A percentile compares a stretch with the other conserved stretches of the same genome.
Conservation (phyloP, 1,284 basidiomycete genomes). For the Cystobasidium pallidum region DNA sequence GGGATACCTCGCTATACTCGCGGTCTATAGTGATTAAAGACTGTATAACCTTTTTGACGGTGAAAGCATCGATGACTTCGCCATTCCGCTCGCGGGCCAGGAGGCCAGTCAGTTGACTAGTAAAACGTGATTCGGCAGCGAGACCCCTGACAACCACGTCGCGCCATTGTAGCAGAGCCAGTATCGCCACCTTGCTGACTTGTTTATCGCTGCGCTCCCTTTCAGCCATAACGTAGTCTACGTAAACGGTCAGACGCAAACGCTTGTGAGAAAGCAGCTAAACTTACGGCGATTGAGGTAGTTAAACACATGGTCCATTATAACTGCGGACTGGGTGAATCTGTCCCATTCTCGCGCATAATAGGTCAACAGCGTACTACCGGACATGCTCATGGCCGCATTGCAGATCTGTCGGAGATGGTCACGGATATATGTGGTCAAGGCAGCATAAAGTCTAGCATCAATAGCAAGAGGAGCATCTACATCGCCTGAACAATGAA, state of each 20-base stretch:
- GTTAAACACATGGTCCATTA: conserved; percentile 91
- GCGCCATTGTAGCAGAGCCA: conserved; percentile 95
- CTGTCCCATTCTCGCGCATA: conserved; percentile 94
- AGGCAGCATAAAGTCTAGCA: neutral
- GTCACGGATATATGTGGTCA: neutral
- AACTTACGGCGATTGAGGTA: conserved; percentile 80
- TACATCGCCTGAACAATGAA: neutral
- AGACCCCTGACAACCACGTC: conserved; percentile 85
- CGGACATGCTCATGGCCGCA: neutral
- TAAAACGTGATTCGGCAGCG: conserved; percentile 76
- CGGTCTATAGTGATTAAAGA: conserved; percentile 95
- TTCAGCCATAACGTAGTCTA: conserved; percentile 93
- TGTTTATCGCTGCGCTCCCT: conserved; percentile 95
- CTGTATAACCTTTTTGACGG: conserved; percentile 94
- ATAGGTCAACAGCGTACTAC: conserved; percentile 65
- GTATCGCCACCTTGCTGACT: conserved; percentile 94
- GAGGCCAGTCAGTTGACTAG: conserved; percentile 80
- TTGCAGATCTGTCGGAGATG: neutral
- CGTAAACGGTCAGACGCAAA: too few relatives aligned
- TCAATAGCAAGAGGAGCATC: neutral
- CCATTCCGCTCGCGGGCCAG: conserved; percentile 94
- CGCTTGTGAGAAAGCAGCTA: too few relatives aligned
- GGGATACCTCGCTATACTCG: conserved; percentile 86
- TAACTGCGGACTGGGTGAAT: conserved; percentile 94
- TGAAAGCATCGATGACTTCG: conserved; percentile 85